Percentiles rank a stretch among this genome's conserved stretches.
Evolutionary conservation across 805 yeast species (phyloP).

Genomic region (Candida ovalis): DNA sequence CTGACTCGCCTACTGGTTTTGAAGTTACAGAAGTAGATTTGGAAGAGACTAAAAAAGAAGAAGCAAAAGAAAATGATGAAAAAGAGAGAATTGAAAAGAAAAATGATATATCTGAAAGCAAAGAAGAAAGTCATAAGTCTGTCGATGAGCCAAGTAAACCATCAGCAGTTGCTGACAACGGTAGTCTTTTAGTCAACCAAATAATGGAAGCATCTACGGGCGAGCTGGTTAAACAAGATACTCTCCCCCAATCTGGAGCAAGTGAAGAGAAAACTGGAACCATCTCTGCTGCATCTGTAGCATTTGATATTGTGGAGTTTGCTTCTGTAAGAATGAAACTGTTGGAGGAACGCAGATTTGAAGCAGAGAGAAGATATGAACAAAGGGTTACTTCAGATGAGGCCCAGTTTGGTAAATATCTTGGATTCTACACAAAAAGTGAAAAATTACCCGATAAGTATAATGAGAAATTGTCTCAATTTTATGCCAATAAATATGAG

Average conservation of each 20-base stretch:
- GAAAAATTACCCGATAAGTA: constrained; percentile 22
- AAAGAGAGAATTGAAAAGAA: background rate
- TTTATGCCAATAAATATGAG: constrained; percentile 18
- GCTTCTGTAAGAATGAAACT: constrained; percentile 44
- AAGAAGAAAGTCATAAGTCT: background rate
- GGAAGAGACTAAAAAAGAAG: constrained; percentile 4
- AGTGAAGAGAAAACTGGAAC: background rate
- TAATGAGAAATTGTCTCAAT: constrained; percentile 13
- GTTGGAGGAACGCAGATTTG: constrained; percentile 32
- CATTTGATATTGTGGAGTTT: constrained; percentile 55
- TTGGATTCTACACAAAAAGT: constrained; percentile 31
- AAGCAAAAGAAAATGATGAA: constrained; percentile 2
- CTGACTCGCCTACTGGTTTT: background rate
- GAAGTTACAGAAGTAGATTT: constrained; percentile 1
- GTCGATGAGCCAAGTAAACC: background rate
- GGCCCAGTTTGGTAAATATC: constrained; percentile 25
- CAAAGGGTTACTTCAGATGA: constrained; percentile 32
- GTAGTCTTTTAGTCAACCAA: background rate
- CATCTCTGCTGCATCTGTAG: constrained; percentile 10
- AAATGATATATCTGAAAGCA: background rate
- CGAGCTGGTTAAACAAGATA: background rate
- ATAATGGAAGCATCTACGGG: background rate
- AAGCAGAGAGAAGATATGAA: constrained; percentile 32
- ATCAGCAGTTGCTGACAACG: background rate
- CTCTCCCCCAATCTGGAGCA: constrained; percentile 3